Evolutionary conservation across 78 protist species (phyloP).

Genomic region (Salpingoeca rosetta): DNA sequence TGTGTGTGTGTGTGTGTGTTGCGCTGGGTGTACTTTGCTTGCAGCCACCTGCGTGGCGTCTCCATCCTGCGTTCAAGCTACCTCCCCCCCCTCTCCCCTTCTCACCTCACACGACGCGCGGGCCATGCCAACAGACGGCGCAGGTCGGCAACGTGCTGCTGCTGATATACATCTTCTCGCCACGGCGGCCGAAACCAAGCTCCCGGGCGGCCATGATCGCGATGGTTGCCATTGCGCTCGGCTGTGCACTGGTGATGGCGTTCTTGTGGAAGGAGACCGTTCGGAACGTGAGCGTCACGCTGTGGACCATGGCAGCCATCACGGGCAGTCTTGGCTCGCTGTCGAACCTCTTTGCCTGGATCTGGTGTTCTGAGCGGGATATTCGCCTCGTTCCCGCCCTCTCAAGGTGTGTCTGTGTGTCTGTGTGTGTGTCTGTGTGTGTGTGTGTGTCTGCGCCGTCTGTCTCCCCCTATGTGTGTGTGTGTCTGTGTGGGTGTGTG

Average conservation of each 20-base stretch:
- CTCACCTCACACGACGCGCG: neutral
- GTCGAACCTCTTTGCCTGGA: neutral
- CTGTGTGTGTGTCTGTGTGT: no score
- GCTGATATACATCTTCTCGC: neutral
- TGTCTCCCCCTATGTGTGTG: no score
- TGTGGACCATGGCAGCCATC: neutral
- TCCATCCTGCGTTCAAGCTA: neutral
- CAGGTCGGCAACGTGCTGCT: neutral
- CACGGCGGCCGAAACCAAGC: neutral
- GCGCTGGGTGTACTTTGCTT: no score
- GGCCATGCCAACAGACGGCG: neutral
- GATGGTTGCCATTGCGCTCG: neutral
- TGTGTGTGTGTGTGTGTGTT: no score
- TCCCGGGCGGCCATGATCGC: neutral
- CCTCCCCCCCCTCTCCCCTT: neutral
- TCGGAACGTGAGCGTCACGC: neutral
- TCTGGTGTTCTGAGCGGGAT: neutral
- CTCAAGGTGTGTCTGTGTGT: no score
- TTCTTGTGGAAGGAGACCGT: neutral
- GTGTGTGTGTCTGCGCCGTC: no score
- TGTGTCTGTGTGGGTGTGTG: no score
- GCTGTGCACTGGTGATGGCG: neutral
- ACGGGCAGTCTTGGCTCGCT: neutral
- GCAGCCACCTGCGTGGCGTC: no score
- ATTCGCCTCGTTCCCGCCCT: neutral